A percentile compares a stretch with the other conserved stretches of the same genome.
Evolutionary conservation across 495 filamentous ascomycete genomes (phyloP).

Genomic region (Daldinia vernicosa): DNA sequence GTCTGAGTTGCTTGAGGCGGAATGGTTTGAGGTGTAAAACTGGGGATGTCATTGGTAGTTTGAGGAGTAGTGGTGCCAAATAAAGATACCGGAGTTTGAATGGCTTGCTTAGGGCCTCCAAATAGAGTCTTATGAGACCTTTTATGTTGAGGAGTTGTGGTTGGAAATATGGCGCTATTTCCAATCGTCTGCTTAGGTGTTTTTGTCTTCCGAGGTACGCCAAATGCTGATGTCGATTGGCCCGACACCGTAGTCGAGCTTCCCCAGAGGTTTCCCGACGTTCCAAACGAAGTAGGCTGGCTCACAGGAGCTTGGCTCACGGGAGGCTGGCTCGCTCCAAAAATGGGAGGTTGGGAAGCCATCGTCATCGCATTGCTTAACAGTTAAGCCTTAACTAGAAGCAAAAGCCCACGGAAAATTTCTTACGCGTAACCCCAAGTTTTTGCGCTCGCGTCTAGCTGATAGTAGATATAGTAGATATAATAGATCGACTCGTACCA

Average conservation of each 20-base stretch:
- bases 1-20: not conserved
- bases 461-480: constrained; percentile 8
- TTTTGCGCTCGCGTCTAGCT: not conserved
- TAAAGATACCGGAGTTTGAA: not conserved
- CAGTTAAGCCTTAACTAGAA: not conserved
- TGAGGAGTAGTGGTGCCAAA: constrained; percentile 9
- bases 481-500: constrained; percentile 1
- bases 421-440: constrained; percentile 1
- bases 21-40: not conserved
- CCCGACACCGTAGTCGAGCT: not conserved
- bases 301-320: not conserved
- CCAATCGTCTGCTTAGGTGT: not conserved
- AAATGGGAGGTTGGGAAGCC: constrained; percentile 13
- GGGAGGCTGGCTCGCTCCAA: not conserved
- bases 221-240: not conserved
- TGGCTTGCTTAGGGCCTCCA: not conserved
- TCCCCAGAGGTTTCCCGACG: not conserved
- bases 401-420: not conserved
- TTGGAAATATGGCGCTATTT: constrained; percentile 5
- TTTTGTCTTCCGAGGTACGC: too few relatives aligned
- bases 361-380: constrained; percentile 13
- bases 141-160: not conserved
- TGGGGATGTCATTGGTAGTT: not conserved
- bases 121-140: not conserved
- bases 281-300: not conserved